Evolutionary conservation across 1,284 basidiomycete species (phyloP).

Genomic region (Puccinia novopanici): DNA sequence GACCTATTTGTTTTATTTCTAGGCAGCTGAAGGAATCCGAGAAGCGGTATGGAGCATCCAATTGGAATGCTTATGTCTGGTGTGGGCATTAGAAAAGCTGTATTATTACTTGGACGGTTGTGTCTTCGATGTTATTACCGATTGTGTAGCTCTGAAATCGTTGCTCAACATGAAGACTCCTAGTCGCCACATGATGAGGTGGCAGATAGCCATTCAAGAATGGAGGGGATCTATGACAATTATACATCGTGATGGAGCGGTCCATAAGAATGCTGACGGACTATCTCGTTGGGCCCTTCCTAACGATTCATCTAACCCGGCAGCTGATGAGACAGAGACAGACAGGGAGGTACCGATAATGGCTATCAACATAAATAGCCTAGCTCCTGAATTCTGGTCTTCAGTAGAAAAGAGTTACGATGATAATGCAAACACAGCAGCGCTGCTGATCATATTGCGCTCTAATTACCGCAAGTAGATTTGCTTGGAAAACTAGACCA

Average conservation of each 20-base stretch:
- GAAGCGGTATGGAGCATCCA: not conserved
- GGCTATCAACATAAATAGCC: not conserved
- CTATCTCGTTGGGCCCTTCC: not conserved
- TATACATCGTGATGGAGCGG: not conserved
- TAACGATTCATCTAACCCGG: not conserved
- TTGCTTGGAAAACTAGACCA: slow-evolving; percentile 3
- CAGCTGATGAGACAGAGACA: not conserved
- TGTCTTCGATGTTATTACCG: slow-evolving; percentile 7
- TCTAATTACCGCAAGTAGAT: not conserved
- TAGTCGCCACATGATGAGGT: not conserved
- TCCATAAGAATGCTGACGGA: slow-evolving; percentile 6
- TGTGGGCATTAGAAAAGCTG: slow-evolving; percentile 17
- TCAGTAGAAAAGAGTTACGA: not conserved
- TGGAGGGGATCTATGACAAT: too few relatives aligned
- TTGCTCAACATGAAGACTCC: slow-evolving; percentile 4
- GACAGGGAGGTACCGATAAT: not conserved
- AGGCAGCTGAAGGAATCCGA: not conserved
- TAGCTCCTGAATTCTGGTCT: not conserved
- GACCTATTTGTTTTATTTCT: slow-evolving; percentile 11
- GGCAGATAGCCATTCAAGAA: too few relatives aligned
- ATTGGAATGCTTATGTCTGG: slow-evolving; percentile 4
- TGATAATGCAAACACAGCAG: not conserved
- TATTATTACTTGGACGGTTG: not conserved
- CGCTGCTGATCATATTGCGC: not conserved
- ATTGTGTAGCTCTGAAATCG: not conserved